Evolutionary conservation across 768 basidiomycete genomes (phyloP).

Genomic region (Tricholoma furcatifolium): DNA sequence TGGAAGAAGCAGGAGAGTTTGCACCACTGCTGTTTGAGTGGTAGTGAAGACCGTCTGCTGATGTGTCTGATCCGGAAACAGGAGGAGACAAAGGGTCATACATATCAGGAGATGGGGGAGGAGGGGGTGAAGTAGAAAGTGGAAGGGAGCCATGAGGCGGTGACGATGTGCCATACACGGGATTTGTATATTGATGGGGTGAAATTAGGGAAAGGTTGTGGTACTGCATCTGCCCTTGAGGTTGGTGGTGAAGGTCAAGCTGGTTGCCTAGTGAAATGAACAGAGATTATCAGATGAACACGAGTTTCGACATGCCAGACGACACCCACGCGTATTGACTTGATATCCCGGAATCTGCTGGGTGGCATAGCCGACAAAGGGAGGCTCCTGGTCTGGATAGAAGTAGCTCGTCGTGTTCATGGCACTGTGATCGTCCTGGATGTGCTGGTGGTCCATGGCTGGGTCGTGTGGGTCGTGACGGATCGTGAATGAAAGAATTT

Average conservation of each 20-base stretch:
- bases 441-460: constrained; percentile 45
- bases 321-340: constrained; percentile 68
- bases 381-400: constrained; percentile 56
- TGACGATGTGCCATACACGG: constrained; percentile 53
- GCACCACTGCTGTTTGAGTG: constrained; percentile 76
- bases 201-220: constrained; percentile 68
- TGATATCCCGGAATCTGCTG: constrained; percentile 58
- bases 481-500: constrained; percentile 22
- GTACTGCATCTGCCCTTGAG: constrained; percentile 40
- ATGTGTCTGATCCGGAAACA: constrained; percentile 88
- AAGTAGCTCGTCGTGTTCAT: constrained; percentile 46
- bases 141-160: constrained; percentile 72
- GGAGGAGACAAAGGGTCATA: constrained; percentile 85
- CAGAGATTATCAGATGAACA: constrained; percentile 68
- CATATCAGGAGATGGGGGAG: constrained; percentile 67
- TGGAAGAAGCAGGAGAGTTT: constrained; percentile 76
- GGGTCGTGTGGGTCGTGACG: constrained; percentile 28
- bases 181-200: constrained; percentile 60
- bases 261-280: constrained; percentile 54
- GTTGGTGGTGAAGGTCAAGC: constrained; percentile 61
- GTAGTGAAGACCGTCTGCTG: constrained; percentile 79
- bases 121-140: constrained; percentile 69
- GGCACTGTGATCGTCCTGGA: constrained; percentile 48
- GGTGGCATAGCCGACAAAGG: constrained; percentile 52
- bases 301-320: constrained; percentile 42